Evolutionary conservation across 768 basidiomycete genomes (phyloP).

Genomic region (Mycena alexandri): DNA sequence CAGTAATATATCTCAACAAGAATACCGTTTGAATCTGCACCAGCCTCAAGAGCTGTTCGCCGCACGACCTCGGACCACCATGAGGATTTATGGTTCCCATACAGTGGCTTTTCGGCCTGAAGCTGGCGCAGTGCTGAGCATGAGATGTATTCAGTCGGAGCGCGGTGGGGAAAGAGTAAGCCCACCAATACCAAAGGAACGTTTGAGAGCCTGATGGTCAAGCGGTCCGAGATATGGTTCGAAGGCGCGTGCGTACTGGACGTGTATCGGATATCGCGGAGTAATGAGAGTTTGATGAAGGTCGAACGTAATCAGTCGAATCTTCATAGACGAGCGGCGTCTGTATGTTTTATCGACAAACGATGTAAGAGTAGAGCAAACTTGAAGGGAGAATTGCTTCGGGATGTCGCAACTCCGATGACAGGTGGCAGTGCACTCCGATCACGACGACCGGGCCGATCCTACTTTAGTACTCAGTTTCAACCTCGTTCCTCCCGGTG

Average conservation of each 20-base stretch:
- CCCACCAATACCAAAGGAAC: constrained; percentile 72
- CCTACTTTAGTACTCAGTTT: no score
- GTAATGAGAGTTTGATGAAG: constrained; percentile 80
- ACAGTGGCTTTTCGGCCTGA: constrained; percentile 72
- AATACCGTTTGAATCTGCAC: constrained; percentile 70
- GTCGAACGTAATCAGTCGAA: constrained; percentile 84
- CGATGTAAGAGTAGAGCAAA: no score
- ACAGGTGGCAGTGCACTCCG: constrained; percentile 5
- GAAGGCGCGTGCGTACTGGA: constrained; percentile 76
- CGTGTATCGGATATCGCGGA: constrained; percentile 75
- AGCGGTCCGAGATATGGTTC: constrained; percentile 75
- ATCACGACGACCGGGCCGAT: no score
- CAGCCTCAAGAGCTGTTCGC: constrained; percentile 81
- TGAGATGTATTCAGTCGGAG: constrained; percentile 13
- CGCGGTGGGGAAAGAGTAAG: background rate
- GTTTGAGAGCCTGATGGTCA: constrained; percentile 62
- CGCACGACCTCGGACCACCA: constrained; percentile 89
- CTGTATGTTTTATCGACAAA: no score
- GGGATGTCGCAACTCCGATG: no score
- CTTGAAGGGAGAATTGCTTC: background rate
- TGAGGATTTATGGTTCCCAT: constrained; percentile 62
- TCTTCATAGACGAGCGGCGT: no score
- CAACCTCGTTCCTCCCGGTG: no score
- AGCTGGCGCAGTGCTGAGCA: constrained; percentile 56
- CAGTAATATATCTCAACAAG: constrained; percentile 26